Percentiles rank a stretch among this genome's conserved stretches.
phyloP scores from a whole-genome alignment of 2,329 filamentous ascomycete genomes.

The Claviceps pusilla region DNA sequence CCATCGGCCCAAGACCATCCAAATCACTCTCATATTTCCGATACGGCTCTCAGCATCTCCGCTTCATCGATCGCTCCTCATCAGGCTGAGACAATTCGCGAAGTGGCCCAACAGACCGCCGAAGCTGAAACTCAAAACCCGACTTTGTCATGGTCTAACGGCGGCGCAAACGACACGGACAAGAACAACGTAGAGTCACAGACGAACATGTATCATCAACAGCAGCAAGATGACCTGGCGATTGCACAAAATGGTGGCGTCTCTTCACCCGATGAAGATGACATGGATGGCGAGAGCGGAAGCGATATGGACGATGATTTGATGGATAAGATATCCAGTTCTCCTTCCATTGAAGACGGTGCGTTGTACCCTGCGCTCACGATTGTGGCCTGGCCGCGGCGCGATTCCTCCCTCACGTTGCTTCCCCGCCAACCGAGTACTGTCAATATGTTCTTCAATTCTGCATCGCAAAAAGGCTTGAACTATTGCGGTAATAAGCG shows the following conservation, averaged over 20 bases:
- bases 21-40: slow-evolving; percentile 8
- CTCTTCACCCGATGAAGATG: slow-evolving; percentile 41
- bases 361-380: slow-evolving; percentile 41
- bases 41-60: slow-evolving; percentile 28
- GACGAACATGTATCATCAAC: slow-evolving; percentile 19
- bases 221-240: slow-evolving; percentile 42
- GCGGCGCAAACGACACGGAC: slow-evolving; percentile 26
- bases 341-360: slow-evolving; percentile 98
- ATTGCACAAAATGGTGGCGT: slow-evolving; percentile 46
- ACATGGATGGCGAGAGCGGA: slow-evolving; percentile 51
- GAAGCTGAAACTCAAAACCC: slow-evolving; percentile 56
- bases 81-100: slow-evolving; percentile 70
- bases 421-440: slow-evolving; percentile 18
- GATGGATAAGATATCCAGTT: slow-evolving; percentile 98
- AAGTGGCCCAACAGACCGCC: slow-evolving; percentile 60
- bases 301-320: slow-evolving; percentile 69
- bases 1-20: slow-evolving; percentile 75
- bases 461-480: slow-evolving; percentile 10
- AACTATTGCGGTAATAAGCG: slow-evolving; percentile 21
- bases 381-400: slow-evolving; percentile 27
- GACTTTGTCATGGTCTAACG: slow-evolving; percentile 37
- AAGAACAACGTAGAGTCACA: slow-evolving; percentile 27
- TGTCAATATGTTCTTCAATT: slow-evolving; percentile 16
- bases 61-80: slow-evolving; percentile 52
- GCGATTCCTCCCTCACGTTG: slow-evolving; percentile 27